phyloP scores from a whole-genome alignment of 441 rosid genomes.

The Gossypium trilobum region DNA sequence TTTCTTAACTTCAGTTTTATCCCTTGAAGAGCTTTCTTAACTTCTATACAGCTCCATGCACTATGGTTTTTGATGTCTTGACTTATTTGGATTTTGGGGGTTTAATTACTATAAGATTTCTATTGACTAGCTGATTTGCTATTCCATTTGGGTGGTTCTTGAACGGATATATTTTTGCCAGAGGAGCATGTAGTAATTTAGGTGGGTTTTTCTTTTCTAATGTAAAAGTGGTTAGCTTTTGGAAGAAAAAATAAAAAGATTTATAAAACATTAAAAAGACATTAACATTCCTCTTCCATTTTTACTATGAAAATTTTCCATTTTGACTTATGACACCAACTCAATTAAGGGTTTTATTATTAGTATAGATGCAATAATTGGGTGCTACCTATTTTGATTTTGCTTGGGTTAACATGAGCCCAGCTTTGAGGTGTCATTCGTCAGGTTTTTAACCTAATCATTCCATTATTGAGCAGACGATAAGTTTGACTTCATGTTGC shows the following conservation, averaged over 20 bases:
- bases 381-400: neutral
- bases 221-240: neutral
- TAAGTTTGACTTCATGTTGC: neutral
- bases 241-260: neutral
- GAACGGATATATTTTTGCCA: neutral
- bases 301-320: neutral
- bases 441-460: neutral
- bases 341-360: slow-evolving; percentile 15
- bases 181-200: neutral
- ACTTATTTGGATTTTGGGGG: neutral
- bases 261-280: neutral
- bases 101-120: neutral
- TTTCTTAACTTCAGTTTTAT: neutral
- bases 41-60: neutral
- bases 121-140: neutral
- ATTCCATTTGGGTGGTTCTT: neutral
- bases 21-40: neutral
- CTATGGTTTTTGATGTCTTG: neutral
- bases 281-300: neutral
- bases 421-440: neutral
- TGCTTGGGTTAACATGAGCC: neutral
- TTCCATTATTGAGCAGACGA: neutral
- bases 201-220: neutral
- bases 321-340: slow-evolving; percentile 13
- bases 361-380: neutral